Evolutionary conservation across 2,329 filamentous ascomycete genomes (phyloP).

Genomic region (Ophiostoma sp.): DNA sequence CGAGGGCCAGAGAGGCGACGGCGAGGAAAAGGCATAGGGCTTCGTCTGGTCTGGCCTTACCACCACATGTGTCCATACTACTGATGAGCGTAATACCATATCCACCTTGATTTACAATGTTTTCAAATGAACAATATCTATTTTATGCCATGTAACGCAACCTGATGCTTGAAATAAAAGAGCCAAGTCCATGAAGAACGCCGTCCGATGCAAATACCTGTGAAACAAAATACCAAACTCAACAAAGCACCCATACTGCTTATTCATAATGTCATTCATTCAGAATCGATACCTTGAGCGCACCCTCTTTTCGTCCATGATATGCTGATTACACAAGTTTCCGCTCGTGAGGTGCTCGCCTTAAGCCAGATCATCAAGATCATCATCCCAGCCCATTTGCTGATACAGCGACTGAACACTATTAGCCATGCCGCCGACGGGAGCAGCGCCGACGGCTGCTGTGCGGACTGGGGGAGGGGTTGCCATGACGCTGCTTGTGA

Average conservation of each 20-base stretch:
- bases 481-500: background rate
- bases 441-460: background rate
- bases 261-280: conserved; percentile 9
- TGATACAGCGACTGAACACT: conserved; percentile 46
- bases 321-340: conserved; percentile 17
- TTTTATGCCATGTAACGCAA: background rate
- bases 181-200: conserved; percentile 1
- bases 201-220: conserved; percentile 18
- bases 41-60: no score
- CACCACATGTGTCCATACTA: background rate
- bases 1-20: conserved; percentile 28
- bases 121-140: background rate
- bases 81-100: background rate
- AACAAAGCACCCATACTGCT: background rate
- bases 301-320: no score
- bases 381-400: conserved; percentile 54
- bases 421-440: conserved; percentile 27
- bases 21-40: background rate
- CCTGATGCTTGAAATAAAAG: background rate
- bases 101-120: background rate
- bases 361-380: conserved; percentile 35
- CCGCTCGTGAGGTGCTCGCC: background rate
- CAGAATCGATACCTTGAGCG: background rate
- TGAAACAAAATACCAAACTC: background rate
- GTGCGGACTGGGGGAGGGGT: background rate